A percentile compares a stretch with the other conserved stretches of the same genome.
Evolutionary conservation across 208 protist genomes (phyloP).

Genomic region (Trypanosoma caninum): DNA sequence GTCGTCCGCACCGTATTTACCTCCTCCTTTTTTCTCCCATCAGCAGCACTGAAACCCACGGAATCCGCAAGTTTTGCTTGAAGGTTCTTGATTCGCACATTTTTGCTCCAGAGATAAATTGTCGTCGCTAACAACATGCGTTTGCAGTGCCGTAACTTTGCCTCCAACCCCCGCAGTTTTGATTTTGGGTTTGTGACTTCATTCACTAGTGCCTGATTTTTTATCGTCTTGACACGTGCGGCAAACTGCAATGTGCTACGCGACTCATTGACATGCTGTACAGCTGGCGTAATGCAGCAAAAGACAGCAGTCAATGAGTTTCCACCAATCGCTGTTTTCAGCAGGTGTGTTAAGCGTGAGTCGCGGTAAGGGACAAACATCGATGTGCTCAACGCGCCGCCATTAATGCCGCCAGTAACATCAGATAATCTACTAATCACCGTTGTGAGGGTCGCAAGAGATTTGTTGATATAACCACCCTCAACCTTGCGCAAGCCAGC

Average conservation of each 20-base stretch:
- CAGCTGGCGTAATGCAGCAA: slow-evolving; percentile 66
- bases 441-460: slow-evolving; percentile 67
- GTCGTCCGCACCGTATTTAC: not conserved
- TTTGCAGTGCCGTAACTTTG: slow-evolving; percentile 32
- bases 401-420: not conserved
- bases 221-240: slow-evolving; percentile 56
- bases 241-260: slow-evolving; percentile 83
- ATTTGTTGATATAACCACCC: slow-evolving; percentile 90
- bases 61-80: slow-evolving; percentile 20
- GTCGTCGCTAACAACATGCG: slow-evolving; percentile 51
- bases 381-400: not conserved
- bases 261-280: slow-evolving; percentile 63
- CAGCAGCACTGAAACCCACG: too few species aligned
- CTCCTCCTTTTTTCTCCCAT: too few species aligned
- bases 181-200: slow-evolving; percentile 56
- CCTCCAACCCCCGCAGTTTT: slow-evolving; percentile 42
- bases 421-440: slow-evolving; percentile 71
- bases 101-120: slow-evolving; percentile 75
- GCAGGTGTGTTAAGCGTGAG: slow-evolving; percentile 91
- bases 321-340: slow-evolving; percentile 92
- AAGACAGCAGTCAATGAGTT: slow-evolving; percentile 94
- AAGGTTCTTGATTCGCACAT: slow-evolving; percentile 39
- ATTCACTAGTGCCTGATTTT: slow-evolving; percentile 62
- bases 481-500: slow-evolving; percentile 92
- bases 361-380: slow-evolving; percentile 91